phyloP scores from a whole-genome alignment of 164 flowering plant genomes.

The Tinospora cordifolia region DNA sequence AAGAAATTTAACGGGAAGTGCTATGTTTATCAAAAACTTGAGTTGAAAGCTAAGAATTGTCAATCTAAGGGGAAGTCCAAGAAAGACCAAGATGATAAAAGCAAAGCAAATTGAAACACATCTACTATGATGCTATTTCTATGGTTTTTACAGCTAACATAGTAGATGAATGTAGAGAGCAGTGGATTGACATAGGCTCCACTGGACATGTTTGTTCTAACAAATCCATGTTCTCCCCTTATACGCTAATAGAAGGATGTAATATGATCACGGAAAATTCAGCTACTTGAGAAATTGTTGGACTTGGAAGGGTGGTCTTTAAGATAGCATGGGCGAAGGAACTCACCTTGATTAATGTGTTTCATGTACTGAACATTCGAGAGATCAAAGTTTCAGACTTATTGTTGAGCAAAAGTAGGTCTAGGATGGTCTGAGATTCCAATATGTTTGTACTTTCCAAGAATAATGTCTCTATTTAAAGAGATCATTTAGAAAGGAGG shows the following conservation, averaged over 20 bases:
- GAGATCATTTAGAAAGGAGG: no score
- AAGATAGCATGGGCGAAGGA: not conserved
- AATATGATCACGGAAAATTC: not conserved
- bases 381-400: not conserved
- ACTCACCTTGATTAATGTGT: not conserved
- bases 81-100: not conserved
- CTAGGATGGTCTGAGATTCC: no score
- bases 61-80: no score
- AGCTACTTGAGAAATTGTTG: not conserved
- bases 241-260: no score
- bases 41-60: no score
- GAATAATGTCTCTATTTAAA: no score
- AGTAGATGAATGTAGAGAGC: not conserved
- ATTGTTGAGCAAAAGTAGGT: no score
- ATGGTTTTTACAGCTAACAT: not conserved
- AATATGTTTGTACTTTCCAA: no score
- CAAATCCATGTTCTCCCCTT: not conserved
- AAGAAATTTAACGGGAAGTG: no score
- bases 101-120: not conserved
- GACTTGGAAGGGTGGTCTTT: not conserved
- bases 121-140: not conserved
- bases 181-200: not conserved
- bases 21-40: no score
- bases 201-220: not conserved
- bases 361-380: not conserved